A percentile compares a stretch with the other conserved stretches of the same genome.
Evolutionary conservation across 1,284 basidiomycete species (phyloP).

Genomic region (Cryptococcus sp.): DNA sequence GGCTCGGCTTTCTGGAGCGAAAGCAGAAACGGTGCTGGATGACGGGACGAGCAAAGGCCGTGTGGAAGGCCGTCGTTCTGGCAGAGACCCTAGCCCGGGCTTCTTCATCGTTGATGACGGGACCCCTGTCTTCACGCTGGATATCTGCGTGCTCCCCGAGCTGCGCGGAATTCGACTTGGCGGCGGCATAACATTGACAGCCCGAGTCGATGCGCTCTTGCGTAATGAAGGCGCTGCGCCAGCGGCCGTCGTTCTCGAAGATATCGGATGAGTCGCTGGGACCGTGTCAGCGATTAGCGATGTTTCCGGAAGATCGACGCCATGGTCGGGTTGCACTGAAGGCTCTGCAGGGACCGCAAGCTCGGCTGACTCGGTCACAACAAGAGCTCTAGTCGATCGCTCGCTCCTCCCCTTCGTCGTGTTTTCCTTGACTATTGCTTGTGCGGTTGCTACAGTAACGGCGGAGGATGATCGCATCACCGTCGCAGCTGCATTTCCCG

Average conservation of each 20-base stretch:
- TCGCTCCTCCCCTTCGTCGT: too few species aligned
- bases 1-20: not conserved
- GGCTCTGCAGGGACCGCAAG: too few species aligned
- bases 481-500: too few species aligned
- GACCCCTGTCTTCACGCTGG: too few species aligned
- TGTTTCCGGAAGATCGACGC: too few species aligned
- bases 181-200: constrained; percentile 10
- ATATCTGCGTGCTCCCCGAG: not conserved
- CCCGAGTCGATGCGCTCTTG: constrained; percentile 1
- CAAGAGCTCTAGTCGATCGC: too few species aligned
- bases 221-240: too few species aligned
- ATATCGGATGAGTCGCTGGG: too few species aligned
- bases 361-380: too few species aligned
- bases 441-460: not conserved
- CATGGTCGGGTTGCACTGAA: too few species aligned
- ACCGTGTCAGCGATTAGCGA: too few species aligned
- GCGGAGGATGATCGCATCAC: not conserved
- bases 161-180: constrained; percentile 17
- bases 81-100: constrained; percentile 8
- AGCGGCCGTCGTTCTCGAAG: too few species aligned
- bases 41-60: constrained; percentile 9
- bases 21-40: constrained; percentile 1
- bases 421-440: not conserved
- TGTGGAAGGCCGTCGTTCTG: constrained; percentile 20
- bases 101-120: constrained; percentile 5